Base-by-base conservation (phyloP, 1,284 basidiomycete genomes). In the Naganishia sp. region DNA sequence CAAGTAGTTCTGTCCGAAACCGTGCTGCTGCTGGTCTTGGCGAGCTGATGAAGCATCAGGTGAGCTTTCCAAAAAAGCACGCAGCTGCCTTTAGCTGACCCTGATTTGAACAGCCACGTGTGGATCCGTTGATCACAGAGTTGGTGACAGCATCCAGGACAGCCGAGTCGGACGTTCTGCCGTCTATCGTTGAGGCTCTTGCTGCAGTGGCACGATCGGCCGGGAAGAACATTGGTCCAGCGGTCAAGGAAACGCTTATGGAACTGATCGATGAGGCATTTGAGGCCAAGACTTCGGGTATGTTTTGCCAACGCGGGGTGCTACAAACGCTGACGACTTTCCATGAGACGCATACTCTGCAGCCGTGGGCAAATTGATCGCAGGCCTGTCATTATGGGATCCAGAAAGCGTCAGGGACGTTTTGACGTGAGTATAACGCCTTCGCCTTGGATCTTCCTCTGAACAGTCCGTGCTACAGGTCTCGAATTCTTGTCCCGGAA, bases 31-130 rank as follows among this genome's bases (percentile, higher is more conserved):
- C 87, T 35, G 94, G 90, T 32, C 83, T 99, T 0, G 94, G 94
- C 25, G 85, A 88, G n/a, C 83, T 99, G 75, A 97, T 99, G 94
- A 87, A 86, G 72, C 88, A 87, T 75, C 93, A 95, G 74, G 87
- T 90, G 3, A 82, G 91, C 66, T 87, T 90, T 41, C 89, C 92
- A 74, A 90, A 65, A 31, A 23, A 18, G 56, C 28, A 6, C 21
- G 18, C 9, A 54, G 0, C 13, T 25, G n/a, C 23, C 6, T 13
- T 1, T 31, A 63, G 54, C 25, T 65, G 10, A 39, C 18, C 18
- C 32, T 32, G 17, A 28, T 10, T 23, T n/a, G 21, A 70, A 35
- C 76, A 81, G 76, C 77, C 80, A 54, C 81, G 82, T 65, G 81
- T 83, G 35, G 82, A 82, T 69, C 81, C 92, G 0, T 88, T 97